Base-by-base conservation (phyloP, 108 stramenopile species). In the Asterionellopsis glacialis region DNA sequence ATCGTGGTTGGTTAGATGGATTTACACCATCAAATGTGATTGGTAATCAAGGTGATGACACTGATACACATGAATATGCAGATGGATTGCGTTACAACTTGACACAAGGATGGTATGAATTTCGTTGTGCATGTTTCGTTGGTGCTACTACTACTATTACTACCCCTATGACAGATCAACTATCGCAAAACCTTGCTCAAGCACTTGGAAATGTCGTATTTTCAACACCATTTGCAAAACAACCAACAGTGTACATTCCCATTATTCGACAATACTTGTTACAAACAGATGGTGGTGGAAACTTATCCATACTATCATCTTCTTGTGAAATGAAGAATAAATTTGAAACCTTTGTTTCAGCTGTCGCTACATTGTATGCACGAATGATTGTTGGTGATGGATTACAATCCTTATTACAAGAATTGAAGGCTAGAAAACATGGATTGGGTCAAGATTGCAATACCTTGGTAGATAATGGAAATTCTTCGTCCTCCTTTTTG, bases 51-150 rank as follows among this genome's bases (percentile, higher is more conserved):
- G 21, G 51, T 0, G 57, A 63, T 24, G 50, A 70, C 42, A 43
- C 33, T 41, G 27, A 38, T 21, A 60, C 59, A 19, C 64, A 65
- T 5, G 56, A 60, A 13, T 93, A 93, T 73, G 91, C 87, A 1
- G 91, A 93, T 76, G 82, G 82, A 12, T 43, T 93, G 59, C 60
- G 59, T 1, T 87, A 87, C 70, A 76, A 93, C 66, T 57, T 87
- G 22, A 51, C 58, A 1, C 52, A 80, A 45, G 84, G 84, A 14
- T 93, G 91, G 91, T 93, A 89, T 69, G 83, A 89, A 41, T 93
- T 85, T 56, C 67, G 74, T 43, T 85, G 86, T 59, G 59, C 59
- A 45, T 79, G 82, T 49, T 51, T 33, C 19, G 24, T 61, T 0
- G 55, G 38, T 55, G n/a, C n/a, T n/a, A n/a, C n/a, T n/a, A n/a